phyloP scores from a whole-genome alignment of 106 monocot species.

The Platanthera zijinensis region DNA sequence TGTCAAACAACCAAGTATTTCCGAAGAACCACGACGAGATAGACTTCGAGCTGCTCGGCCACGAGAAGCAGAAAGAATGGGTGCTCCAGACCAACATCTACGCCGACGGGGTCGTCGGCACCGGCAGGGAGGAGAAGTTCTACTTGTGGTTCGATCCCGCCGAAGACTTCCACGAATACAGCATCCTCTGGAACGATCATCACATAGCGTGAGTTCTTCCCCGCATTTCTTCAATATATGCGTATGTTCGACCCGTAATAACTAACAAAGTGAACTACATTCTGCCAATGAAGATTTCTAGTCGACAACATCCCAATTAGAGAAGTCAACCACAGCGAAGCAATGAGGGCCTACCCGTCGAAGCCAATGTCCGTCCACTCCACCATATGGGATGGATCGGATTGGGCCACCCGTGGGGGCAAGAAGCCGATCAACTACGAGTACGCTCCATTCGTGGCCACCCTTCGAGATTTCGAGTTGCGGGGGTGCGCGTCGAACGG shows the following conservation, averaged over 20 bases:
- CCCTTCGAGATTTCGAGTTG: slow-evolving; percentile 17
- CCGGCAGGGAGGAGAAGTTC: slow-evolving; percentile 50
- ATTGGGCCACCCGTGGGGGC: slow-evolving; percentile 28
- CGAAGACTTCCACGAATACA: slow-evolving; percentile 36
- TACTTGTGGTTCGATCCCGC: slow-evolving; percentile 45
- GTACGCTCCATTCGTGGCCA: slow-evolving; percentile 27
- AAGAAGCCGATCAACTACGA: slow-evolving; percentile 28
- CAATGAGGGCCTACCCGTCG: slow-evolving; percentile 40
- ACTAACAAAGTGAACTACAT: background rate
- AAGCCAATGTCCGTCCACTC: slow-evolving; percentile 31
- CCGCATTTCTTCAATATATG: background rate
- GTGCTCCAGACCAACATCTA: slow-evolving; percentile 55
- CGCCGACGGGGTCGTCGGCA: slow-evolving; percentile 34
- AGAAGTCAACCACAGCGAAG: slow-evolving; percentile 33
- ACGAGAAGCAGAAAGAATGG: slow-evolving; percentile 34
- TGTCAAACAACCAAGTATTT: slow-evolving; percentile 30
- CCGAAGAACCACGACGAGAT: slow-evolving; percentile 49
- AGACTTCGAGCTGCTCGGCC: slow-evolving; percentile 55
- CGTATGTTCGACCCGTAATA: too few relatives aligned
- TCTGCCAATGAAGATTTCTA: slow-evolving; percentile 33
- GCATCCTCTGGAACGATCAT: slow-evolving; percentile 47
- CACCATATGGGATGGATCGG: slow-evolving; percentile 38
- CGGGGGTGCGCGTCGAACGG: slow-evolving; percentile 18
- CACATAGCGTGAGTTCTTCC: slow-evolving; percentile 31
- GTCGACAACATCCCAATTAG: slow-evolving; percentile 49